phyloP scores from a whole-genome alignment of 495 filamentous ascomycete species.

The Lineolata rhizophorae region DNA sequence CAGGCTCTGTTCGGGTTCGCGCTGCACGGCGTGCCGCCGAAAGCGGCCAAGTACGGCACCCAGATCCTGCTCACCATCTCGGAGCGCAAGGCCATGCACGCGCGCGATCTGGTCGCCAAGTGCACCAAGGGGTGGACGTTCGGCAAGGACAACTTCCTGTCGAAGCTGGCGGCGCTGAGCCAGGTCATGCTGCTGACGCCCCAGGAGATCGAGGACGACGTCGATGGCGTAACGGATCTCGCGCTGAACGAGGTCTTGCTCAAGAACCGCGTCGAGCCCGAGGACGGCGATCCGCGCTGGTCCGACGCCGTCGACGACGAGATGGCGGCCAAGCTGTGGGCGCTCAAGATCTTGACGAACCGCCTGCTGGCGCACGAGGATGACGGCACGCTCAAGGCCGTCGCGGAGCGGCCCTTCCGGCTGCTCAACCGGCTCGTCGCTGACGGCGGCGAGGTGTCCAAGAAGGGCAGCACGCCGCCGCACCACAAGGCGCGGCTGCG shows the following conservation, averaged over 20 bases:
- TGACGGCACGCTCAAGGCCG: conserved; percentile 35
- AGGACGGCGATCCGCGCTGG: conserved; percentile 33
- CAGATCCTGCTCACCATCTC: conserved; percentile 66
- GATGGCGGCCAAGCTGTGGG: conserved; percentile 62
- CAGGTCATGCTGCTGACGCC: conserved; percentile 61
- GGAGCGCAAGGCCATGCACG: conserved; percentile 68
- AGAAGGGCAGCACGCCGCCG: conserved; percentile 48
- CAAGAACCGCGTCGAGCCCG: conserved; percentile 33
- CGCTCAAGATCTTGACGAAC: conserved; percentile 78
- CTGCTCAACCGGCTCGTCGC: conserved; percentile 53
- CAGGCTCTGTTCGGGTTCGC: conserved; percentile 64
- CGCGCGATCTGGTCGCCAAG: conserved; percentile 57
- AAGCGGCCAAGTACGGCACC: conserved; percentile 80
- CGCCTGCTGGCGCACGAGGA: conserved; percentile 45
- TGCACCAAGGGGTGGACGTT: conserved; percentile 58
- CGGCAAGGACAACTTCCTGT: conserved; percentile 54
- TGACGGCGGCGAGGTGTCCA: conserved; percentile 57
- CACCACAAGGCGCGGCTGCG: conserved; percentile 55
- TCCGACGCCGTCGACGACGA: conserved; percentile 57
- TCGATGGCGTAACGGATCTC: conserved; percentile 58
- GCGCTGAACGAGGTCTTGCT: conserved; percentile 54
- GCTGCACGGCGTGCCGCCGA: conserved; percentile 55
- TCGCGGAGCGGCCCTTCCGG: conserved; percentile 47
- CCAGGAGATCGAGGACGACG: conserved; percentile 42
- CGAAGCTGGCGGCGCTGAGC: conserved; percentile 59